Conservation (phyloP, 495 filamentous ascomycete genomes). For the Daldinia decipiens region DNA sequence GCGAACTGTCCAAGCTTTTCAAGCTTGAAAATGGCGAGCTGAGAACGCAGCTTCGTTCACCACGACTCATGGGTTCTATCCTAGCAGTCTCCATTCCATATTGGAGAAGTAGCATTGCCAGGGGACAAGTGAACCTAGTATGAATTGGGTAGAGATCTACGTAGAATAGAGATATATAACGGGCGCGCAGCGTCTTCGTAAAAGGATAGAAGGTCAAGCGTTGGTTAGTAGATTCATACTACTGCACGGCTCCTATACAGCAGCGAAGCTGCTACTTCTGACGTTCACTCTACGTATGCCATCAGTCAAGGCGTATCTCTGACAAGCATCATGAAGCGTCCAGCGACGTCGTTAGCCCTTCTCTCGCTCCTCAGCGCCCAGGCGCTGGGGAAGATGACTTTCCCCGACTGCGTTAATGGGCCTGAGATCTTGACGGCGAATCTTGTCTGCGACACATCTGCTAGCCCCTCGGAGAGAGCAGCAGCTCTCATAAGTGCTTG, state of each 20-base stretch:
- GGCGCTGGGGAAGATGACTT: constrained; percentile 33
- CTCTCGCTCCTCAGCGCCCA: constrained; percentile 30
- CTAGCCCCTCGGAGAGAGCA: constrained; percentile 56
- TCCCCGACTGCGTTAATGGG: constrained; percentile 51
- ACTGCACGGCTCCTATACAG: too few species aligned
- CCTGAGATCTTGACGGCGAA: constrained; percentile 49
- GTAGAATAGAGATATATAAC: too few species aligned
- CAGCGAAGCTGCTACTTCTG: too few species aligned
- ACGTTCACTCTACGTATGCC: too few species aligned
- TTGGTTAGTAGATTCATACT: too few species aligned
- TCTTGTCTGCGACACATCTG: constrained; percentile 60
- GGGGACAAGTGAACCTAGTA: too few species aligned
- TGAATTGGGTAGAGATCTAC: too few species aligned
- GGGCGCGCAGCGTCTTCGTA: too few species aligned
- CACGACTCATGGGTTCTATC: neutral
- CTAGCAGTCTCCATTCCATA: neutral
- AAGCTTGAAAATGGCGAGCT: constrained; percentile 12
- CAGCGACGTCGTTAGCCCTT: constrained; percentile 1
- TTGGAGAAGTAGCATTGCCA: neutral
- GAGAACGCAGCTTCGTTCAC: neutral
- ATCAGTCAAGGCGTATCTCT: too few species aligned
- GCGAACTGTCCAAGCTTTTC: neutral
- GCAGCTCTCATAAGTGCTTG: constrained; percentile 54
- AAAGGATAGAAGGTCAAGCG: too few species aligned
- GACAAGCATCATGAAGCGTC: constrained; percentile 32